A percentile compares a stretch with the other conserved stretches of the same genome.
phyloP scores from a whole-genome alignment of 2,329 filamentous ascomycete species.

The Lecanosticta acicola region DNA sequence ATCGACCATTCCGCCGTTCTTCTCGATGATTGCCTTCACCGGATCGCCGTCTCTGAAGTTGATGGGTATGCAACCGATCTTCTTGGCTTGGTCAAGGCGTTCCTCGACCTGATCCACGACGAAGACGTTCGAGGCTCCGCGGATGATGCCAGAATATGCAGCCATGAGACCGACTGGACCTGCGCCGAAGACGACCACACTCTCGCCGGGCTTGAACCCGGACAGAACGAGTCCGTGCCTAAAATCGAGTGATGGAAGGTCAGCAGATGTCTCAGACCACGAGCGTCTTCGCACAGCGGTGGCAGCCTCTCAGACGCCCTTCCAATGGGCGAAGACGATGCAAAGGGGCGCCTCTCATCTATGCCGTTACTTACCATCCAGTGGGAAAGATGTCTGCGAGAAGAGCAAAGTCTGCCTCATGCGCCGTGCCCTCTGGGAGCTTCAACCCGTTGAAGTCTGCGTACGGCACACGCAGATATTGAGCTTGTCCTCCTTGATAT shows the following conservation, averaged over 20 bases:
- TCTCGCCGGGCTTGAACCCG: slow-evolving; percentile 56
- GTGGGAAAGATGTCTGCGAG: slow-evolving; percentile 46
- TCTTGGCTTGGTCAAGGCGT: slow-evolving; percentile 53
- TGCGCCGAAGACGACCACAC: slow-evolving; percentile 55
- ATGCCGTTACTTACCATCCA: slow-evolving; percentile 1
- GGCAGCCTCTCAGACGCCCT: too few species aligned
- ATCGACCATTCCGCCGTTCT: slow-evolving; percentile 58
- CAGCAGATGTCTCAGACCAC: too few species aligned
- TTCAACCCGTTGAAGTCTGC: slow-evolving; percentile 62
- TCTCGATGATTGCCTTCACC: slow-evolving; percentile 55
- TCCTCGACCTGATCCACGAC: slow-evolving; percentile 60
- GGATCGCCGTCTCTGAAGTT: slow-evolving; percentile 57
- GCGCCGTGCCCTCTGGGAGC: slow-evolving; percentile 55
- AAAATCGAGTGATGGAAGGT: neutral
- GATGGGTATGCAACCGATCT: slow-evolving; percentile 57
- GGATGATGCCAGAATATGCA: slow-evolving; percentile 56
- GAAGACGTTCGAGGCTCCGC: slow-evolving; percentile 57
- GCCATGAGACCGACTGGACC: slow-evolving; percentile 63
- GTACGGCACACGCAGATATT: slow-evolving; percentile 60
- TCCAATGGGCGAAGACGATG: too few species aligned
- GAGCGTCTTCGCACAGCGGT: too few species aligned
- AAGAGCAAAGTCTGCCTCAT: slow-evolving; percentile 56
- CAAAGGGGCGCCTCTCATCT: too few species aligned
- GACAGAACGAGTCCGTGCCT: slow-evolving; percentile 53
- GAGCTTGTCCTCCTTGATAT: slow-evolving; percentile 54